Evolutionary conservation across 2,329 filamentous ascomycete species (phyloP).

Genomic region (Clonostachys sp.): DNA sequence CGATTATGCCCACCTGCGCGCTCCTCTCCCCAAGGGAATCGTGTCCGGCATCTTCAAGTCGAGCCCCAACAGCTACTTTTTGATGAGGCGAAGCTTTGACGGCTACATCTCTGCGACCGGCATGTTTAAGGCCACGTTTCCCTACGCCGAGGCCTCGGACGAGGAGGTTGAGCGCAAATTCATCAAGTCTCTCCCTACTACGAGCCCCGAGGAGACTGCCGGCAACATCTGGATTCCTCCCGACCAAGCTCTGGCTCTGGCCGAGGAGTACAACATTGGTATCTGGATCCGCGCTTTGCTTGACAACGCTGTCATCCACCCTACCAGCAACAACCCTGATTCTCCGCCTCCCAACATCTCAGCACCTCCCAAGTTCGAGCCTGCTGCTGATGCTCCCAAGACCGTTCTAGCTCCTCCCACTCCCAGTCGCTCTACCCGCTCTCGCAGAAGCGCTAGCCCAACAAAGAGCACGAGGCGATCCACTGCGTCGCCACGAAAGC

Average conservation of each 20-base stretch:
- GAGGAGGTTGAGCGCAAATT: constrained; percentile 75
- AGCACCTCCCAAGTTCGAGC: constrained; percentile 75
- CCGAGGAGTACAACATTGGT: constrained; percentile 80
- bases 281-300: constrained; percentile 91
- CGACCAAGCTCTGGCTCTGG: constrained; percentile 72
- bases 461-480: constrained; percentile 42
- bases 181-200: constrained; percentile 77
- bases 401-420: constrained; percentile 43
- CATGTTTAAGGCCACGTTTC: constrained; percentile 90
- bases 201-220: constrained; percentile 86
- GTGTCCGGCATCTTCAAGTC: constrained; percentile 89
- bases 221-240: constrained; percentile 96
- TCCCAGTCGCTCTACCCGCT: constrained; percentile 41
- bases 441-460: constrained; percentile 54
- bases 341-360: constrained; percentile 72
- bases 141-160: constrained; percentile 67
- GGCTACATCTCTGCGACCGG: constrained; percentile 82
- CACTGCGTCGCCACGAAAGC: constrained; percentile 51
- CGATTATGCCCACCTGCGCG: constrained; percentile 93
- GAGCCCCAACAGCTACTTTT: constrained; percentile 87
- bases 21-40: constrained; percentile 86
- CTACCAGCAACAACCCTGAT: constrained; percentile 52
- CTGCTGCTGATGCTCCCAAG: constrained; percentile 25
- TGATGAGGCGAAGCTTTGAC: constrained; percentile 88
- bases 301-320: constrained; percentile 74